Evolutionary conservation across 2,329 filamentous ascomycete genomes (phyloP), one percentile per base, ranked within the genome.

Genomic region (Botrytis fragariae): DNA sequence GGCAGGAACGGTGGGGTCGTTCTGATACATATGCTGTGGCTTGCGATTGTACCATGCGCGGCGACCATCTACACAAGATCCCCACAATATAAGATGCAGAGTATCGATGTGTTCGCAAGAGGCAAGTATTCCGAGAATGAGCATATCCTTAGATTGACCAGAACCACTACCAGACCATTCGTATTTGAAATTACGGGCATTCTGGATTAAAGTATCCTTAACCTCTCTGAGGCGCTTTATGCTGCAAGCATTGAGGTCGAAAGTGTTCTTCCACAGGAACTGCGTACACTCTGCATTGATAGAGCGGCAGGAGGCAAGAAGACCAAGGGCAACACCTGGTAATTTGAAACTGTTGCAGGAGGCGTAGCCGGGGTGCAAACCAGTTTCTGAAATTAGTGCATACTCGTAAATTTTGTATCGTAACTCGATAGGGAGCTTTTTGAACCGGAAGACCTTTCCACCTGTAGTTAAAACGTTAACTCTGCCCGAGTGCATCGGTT

Each of bases 191-290:
- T 75, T 68, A 45, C 48, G 71, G 44, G 74, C 62, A 42, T 74
- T 74, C 44, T n/a, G 10, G 6, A 29, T 60, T 35, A 74, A 63
- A 39, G 8, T 51, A 22, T 72, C 7, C 22, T 76, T 29, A 29
- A 68, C 48, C 6, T 60, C 37, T 29, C 44, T 63, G 45, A 62
- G 44, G 39, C 6, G 16, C 37, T 44, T 59, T 8, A 44, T 35
- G 57, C 64, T 18, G n/a, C 44, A 14, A 42, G n/a, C 18, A 22
- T 61, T 35, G 6, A 76, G 45, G 4, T 44, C n/a, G 37, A 78
- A 77, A 18, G 57, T 74, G 42, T 78, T 79, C n/a, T 72, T 63
- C 60, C 71, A 76, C 59, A 77, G 77, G 60, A 78, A 74, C 6
- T 68, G 45, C 6, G n/a, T 14, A 4, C 71, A 71, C 71, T 79